Base-by-base conservation (phyloP, 2,329 filamentous ascomycete species). In the Phyllosticta ampelicida region DNA sequence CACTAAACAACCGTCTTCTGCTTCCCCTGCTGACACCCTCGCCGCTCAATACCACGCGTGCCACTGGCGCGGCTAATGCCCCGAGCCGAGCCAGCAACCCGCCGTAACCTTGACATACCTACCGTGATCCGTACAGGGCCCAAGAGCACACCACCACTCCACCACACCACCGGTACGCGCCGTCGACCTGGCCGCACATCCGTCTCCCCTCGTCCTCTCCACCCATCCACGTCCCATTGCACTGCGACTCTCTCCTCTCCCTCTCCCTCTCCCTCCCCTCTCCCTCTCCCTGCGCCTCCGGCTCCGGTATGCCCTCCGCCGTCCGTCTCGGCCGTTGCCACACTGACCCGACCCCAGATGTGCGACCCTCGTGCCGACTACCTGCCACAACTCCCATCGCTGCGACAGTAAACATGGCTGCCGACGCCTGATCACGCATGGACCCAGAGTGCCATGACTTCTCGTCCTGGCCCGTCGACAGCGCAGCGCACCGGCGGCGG, bases 401-500 rank as follows among this genome's bases (percentile, higher is more conserved):
- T 48, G 11, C 44, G 48, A 28, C 52, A 48, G 48, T 55, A 48
- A 55, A 28, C 57, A 59, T 59, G 57, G 30, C 53, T 21, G n/a
- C 53, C 66, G 66, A 62, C 64, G 62, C 61, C 58, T 68, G 67
- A 71, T 67, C 65, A 73, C 71, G 71, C 67, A 67, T 68, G 65
- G 67, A 68, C 68, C 65, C 64, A 67, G 64, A 62, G 67, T 73
- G 71, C 71, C 65, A 74, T 74, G 72, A 73, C 66, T 71, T 73
- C 72, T 67, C 71, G 71, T 71, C 69, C 70, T 72, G 69, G 67
- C 65, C 67, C 65, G 67, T 62, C 70, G 67, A 64, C 67, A 71
- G 64, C 66, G 60, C 71, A 72, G 64, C 69, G 64, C 62, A 65
- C 67, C 63, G 69, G 65, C 63, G 68, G 65, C 63, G 67, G 63